A percentile compares a stretch with the other conserved stretches of the same genome.
Conservation (phyloP, 2,329 filamentous ascomycete species). For the Phyllachora maydis region DNA sequence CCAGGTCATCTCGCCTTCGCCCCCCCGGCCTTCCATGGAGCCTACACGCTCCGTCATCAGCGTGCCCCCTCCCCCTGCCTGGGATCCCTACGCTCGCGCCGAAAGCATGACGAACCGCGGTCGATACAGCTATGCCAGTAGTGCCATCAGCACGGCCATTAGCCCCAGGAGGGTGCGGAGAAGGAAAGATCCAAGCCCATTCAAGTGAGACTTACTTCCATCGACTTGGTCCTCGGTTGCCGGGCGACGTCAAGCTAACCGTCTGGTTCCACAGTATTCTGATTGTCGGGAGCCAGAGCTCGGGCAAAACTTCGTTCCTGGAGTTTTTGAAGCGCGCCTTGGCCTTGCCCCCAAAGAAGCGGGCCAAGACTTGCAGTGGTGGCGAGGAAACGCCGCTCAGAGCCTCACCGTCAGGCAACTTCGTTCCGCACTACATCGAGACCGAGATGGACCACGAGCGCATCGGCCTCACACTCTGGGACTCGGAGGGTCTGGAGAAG, state of each 20-base stretch:
- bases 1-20: slow-evolving; percentile 13
- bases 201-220: slow-evolving; percentile 54
- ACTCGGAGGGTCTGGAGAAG: slow-evolving; percentile 88
- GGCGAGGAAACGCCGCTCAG: slow-evolving; percentile 36
- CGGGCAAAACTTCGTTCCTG: slow-evolving; percentile 92
- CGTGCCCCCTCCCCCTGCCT: slow-evolving; percentile 33
- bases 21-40: slow-evolving; percentile 31
- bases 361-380: slow-evolving; percentile 28
- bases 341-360: slow-evolving; percentile 64
- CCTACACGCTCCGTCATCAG: slow-evolving; percentile 19
- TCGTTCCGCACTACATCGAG: slow-evolving; percentile 77
- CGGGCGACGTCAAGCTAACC: slow-evolving; percentile 1
- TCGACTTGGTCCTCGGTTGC: too few species aligned
- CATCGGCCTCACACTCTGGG: slow-evolving; percentile 86
- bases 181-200: slow-evolving; percentile 91
- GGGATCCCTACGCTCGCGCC: slow-evolving; percentile 61
- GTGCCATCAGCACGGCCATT: slow-evolving; percentile 76
- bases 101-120: slow-evolving; percentile 96
- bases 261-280: slow-evolving; percentile 59
- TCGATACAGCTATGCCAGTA: slow-evolving; percentile 90
- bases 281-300: slow-evolving; percentile 68
- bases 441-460: slow-evolving; percentile 86
- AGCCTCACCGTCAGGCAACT: slow-evolving; percentile 40
- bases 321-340: slow-evolving; percentile 83
- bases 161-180: slow-evolving; percentile 79